Base-by-base conservation (phyloP, 1,139 yeast species). In the Blastobotrys serpentis region DNA sequence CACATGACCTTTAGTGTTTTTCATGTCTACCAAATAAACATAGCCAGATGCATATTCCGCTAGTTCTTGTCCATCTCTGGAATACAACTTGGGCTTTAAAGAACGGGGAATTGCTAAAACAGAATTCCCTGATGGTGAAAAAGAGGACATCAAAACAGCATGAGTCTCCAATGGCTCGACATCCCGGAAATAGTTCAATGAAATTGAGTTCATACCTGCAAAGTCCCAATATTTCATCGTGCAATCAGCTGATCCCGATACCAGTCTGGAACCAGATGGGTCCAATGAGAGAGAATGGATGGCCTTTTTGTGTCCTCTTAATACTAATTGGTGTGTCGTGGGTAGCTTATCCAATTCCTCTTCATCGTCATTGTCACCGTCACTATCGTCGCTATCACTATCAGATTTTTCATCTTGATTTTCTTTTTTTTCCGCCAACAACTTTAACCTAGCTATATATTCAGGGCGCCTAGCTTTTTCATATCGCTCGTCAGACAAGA, bases 1-100 rank as follows among this genome's bases (percentile, higher is more conserved):
- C 1, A 60, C 57, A 54, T 69, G 73, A 5, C 73, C 73, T 42
- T 61, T 63, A 1, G 73, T 69, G 51, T 67, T 66, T 47, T 61
- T 62, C 64, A 67, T 59, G 48, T 69, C 72, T 21, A 66, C 63
- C 11, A 69, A 54, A 49, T 69, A 69, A 64, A 66, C 66, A 42
- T 69, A 73, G 4, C 73, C 73, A 1, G 62, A 54, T 3, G 54
- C 57, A 42, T 52, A 68, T 44, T 63, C 66, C 1, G 59, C 62
- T 4, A 60, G 39, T 14, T 54, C 59, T 1, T 40, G 46, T 13
- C 69, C 69, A 39, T 64, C 65, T 21, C 66, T 49, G 17, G 59
- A 44, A 44, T 49, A 58, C 1, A 66, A 44, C 47, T 55, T 55
- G 1, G 70, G 63, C 43, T 58, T 60, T 19, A 61, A 51, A 22